Base-by-base conservation (phyloP, 768 basidiomycete species). In the Piloderma croceum region DNA sequence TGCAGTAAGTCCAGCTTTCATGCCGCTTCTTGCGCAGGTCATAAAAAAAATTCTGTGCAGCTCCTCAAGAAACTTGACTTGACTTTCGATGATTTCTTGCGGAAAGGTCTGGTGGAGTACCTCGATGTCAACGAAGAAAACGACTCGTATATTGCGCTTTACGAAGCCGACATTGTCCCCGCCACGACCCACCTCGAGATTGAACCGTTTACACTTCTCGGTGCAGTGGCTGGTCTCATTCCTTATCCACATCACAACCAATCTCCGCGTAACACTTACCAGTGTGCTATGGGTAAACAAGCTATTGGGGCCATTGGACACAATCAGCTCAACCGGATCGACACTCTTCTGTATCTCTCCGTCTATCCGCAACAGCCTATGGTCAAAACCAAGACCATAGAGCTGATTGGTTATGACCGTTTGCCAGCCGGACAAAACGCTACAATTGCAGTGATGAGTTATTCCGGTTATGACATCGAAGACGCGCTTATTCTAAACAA, bases 281-380 rank as follows among this genome's bases (percentile, higher is more conserved):
- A 99, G 68, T 99, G 94, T 56, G 94, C 94, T 41, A 99, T 99
- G 94, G 94, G 96, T 40, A 99, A 99, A 69, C 96, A 99, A 70
- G 94, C 96, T 2, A 99, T 99, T 48, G 96, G 96, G 17, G 93
- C 93, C 10, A 99, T 99, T 46, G 94, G 83, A 0, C 96, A 93
- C 65, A 99, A 98, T 60, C 96, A 99, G 61, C 79, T 97, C 49
- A 90, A 91, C 57, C 79, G 96, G 33, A 98, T 99, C 58, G 96
- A 99, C 61, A 99, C 96, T 0, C 75, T 99, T 27, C 73, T 99
- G n/a, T 99, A 99, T 64, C 75, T 99, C 37, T 86, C 90, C 24
- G 92, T 97, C 7, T 99, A 99, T 53, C 96, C 96, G 18, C 96
- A 99, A 57, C 90, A 97, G 53, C 96, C 96, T 3, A 96, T 99